Base-by-base conservation (phyloP, 2,329 filamentous ascomycete species). In the Botrytis porri region DNA sequence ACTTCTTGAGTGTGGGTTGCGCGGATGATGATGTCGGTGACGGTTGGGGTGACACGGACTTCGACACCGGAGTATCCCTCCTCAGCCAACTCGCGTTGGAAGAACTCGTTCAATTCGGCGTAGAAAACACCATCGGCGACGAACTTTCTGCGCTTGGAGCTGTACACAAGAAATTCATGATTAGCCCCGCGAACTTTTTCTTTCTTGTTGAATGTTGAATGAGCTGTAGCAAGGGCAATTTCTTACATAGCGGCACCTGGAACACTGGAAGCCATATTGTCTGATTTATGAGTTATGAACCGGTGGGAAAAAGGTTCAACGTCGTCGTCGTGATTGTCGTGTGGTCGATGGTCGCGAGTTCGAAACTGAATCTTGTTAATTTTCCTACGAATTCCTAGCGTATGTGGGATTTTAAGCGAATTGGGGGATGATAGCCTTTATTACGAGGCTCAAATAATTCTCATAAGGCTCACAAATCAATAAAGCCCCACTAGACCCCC, bases 61-160 rank as follows among this genome's bases (percentile, higher is more conserved):
- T 99, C 97, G 85, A 99, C 96, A 85, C 96, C 96, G 74, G 96
- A 99, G 92, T 99, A 99, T 82, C 96, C 96, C 89, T 99, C 97
- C 92, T 99, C 96, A 84, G 96, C 96, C 85, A 99, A 90, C 89
- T 99, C 96, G 86, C 96, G 95, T 91, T 98, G 96, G 94, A 99
- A 99, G 93, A 99, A 99, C 89, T 99, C 96, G 92, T 99, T 99
- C 87, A 99, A 89, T 89, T 99, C 96, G 89, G 96, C 96, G 88
- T 98, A 99, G 93, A 99, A 99, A 84, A 99, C 96, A 92, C 96
- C 96, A 87, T 99, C 96, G 81, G 92, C 93, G 84, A 95, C 92
- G 88, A 95, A 95, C 91, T 95, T 95, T 90, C 93, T 93, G 86
- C 92, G 88, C 92, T 95, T 95, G 85, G 92, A 95, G 86, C 93